These are phyloP conservation scores for Kregervanrija delftensis DNA, from an alignment of 805 yeast genomes.

Conservation along the genomic window DNA sequence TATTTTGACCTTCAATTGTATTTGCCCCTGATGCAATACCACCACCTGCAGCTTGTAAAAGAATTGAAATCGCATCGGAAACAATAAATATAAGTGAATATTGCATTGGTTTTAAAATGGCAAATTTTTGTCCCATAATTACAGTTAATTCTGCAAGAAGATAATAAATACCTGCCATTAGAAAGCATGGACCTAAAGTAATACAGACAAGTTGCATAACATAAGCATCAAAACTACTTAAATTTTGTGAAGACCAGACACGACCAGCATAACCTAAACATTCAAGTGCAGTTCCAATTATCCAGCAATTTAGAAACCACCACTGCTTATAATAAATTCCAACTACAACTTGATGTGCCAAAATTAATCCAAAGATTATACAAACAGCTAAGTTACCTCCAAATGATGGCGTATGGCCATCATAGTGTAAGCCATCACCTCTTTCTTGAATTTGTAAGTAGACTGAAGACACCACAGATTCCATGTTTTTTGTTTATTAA, in stretches of 20 bases:
- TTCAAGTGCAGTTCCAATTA: slow-evolving; percentile 52
- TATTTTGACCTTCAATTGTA: slow-evolving; percentile 12
- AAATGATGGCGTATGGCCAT: slow-evolving; percentile 39
- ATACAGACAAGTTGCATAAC: slow-evolving; percentile 54
- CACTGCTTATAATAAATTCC: slow-evolving; percentile 43
- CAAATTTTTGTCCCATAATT: slow-evolving; percentile 47
- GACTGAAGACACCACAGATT: no score
- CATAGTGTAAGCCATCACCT: slow-evolving; percentile 13
- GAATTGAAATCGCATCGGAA: slow-evolving; percentile 54
- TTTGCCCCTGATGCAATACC: slow-evolving; percentile 50
- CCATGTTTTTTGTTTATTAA: no score
- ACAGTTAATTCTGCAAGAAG: slow-evolving; percentile 55
- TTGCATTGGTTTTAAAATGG: slow-evolving; percentile 42
- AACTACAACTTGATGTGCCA: slow-evolving; percentile 33
- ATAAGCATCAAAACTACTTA: slow-evolving; percentile 30
- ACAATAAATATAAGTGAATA: slow-evolving; percentile 54
- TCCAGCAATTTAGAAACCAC: slow-evolving; percentile 58
- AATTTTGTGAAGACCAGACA: slow-evolving; percentile 32
- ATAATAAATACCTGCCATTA: slow-evolving; percentile 73
- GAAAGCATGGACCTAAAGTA: slow-evolving; percentile 69
- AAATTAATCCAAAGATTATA: slow-evolving; percentile 42
- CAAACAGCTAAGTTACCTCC: slow-evolving; percentile 54
- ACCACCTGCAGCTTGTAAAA: slow-evolving; percentile 67
- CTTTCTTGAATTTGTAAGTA: no score
- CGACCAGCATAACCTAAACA: slow-evolving; percentile 60